Conservation (phyloP, 495 filamentous ascomycete species). For the Immersiella caudata region DNA sequence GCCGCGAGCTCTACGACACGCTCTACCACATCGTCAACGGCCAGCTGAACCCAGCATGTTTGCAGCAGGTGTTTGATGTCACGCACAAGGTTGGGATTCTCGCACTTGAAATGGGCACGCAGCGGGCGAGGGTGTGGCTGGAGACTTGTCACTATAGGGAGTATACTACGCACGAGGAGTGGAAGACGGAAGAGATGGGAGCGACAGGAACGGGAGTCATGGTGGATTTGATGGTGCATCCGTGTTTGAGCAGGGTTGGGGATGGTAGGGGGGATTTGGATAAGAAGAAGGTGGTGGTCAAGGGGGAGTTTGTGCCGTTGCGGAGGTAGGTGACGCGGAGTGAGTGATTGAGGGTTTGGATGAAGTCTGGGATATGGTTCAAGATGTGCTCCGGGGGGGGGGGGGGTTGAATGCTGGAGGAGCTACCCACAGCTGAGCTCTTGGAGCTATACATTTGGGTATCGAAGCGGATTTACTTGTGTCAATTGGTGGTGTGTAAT, state of each 20-base stretch:
- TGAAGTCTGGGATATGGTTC: too few species aligned
- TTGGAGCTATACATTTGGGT: too few species aligned
- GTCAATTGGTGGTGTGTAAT: too few species aligned
- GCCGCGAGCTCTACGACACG: not conserved
- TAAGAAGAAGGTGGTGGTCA: constrained; percentile 11
- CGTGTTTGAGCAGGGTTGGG: constrained; percentile 18
- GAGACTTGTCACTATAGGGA: constrained; percentile 15
- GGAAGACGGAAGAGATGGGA: not conserved
- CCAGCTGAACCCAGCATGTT: not conserved
- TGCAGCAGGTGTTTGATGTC: not conserved
- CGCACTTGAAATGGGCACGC: constrained; percentile 23
- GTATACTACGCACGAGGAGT: not conserved
- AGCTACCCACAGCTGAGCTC: too few species aligned
- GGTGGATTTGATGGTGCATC: constrained; percentile 20
- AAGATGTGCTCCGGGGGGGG: too few species aligned
- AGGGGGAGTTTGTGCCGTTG: constrained; percentile 5
- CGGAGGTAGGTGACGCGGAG: too few species aligned
- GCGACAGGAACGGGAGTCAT: not conserved
- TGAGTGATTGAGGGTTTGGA: too few species aligned
- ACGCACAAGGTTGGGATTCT: constrained; percentile 3
- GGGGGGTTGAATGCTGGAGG: too few species aligned
- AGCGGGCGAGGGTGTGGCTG: constrained; percentile 18
- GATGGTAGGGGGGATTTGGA: constrained; percentile 12
- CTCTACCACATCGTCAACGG: constrained; percentile 1
- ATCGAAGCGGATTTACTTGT: too few species aligned